Percentiles rank a stretch among this genome's conserved stretches.
phyloP scores from a whole-genome alignment of 2,329 filamentous ascomycete species.

The Thielaviopsis euricoi region DNA sequence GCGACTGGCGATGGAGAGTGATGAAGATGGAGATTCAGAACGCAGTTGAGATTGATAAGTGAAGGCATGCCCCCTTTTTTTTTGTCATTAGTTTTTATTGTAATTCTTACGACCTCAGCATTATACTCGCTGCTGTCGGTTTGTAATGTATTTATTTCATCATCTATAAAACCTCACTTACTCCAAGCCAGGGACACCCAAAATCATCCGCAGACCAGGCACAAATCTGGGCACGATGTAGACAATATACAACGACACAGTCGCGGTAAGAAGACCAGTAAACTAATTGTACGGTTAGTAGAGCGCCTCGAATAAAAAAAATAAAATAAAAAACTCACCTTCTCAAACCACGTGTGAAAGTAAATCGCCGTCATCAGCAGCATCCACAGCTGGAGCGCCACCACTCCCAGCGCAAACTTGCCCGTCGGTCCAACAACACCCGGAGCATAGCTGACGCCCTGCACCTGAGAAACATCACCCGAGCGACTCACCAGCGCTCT shows the following conservation, averaged over 20 bases:
- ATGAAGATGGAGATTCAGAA: too few species aligned
- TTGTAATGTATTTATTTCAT: too few species aligned
- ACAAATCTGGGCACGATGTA: slow-evolving; percentile 36
- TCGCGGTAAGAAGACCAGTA: slow-evolving; percentile 35
- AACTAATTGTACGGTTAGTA: too few species aligned
- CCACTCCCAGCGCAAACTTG: slow-evolving; percentile 45
- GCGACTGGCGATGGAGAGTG: too few species aligned
- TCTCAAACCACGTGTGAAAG: slow-evolving; percentile 98
- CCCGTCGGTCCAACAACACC: slow-evolving; percentile 28
- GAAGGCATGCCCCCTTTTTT: too few species aligned
- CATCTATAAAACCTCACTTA: neutral
- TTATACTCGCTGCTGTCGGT: too few species aligned
- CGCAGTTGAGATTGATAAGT: too few species aligned
- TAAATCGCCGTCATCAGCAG: slow-evolving; percentile 95
- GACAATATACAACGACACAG: slow-evolving; percentile 29
- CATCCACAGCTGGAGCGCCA: slow-evolving; percentile 79
- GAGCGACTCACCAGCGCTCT: slow-evolving; percentile 49
- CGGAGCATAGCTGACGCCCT: slow-evolving; percentile 22
- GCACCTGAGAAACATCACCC: slow-evolving; percentile 44
- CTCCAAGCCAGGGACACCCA: slow-evolving; percentile 37
- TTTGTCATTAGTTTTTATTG: too few species aligned
- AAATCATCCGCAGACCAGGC: slow-evolving; percentile 26
- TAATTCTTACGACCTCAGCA: too few species aligned
- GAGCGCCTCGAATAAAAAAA: too few species aligned
- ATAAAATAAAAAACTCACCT: slow-evolving; percentile 36